These are phyloP conservation scores for Ceratobasidium sp. DNA, from an alignment of 1,284 basidiomycete genomes.

Conservation along the genomic window DNA sequence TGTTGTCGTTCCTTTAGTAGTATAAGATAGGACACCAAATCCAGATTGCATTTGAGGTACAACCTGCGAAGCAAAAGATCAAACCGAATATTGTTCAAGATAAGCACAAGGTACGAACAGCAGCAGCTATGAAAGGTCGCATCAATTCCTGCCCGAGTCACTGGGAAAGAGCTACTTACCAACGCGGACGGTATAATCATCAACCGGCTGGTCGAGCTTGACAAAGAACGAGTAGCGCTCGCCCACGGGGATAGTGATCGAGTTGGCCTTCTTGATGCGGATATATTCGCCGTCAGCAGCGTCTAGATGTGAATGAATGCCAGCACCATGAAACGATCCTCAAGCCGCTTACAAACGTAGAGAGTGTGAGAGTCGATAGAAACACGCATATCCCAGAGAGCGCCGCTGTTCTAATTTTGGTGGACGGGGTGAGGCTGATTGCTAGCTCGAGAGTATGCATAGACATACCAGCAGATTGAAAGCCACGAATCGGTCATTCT, in stretches of 20 bases:
- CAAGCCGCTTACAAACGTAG: constrained; percentile 27
- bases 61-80: constrained; percentile 9
- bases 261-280: constrained; percentile 30
- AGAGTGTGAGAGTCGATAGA: constrained; percentile 32
- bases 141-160: no score
- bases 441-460: not conserved
- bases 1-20: not conserved
- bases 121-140: constrained; percentile 3
- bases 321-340: not conserved
- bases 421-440: no score
- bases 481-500: constrained; percentile 11
- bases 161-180: not conserved
- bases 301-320: not conserved
- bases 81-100: not conserved
- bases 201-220: constrained; percentile 16
- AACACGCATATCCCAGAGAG: constrained; percentile 27
- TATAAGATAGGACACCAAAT: not conserved
- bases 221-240: constrained; percentile 32
- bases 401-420: constrained; percentile 13
- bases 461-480: constrained; percentile 37
- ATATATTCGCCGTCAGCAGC: constrained; percentile 28
- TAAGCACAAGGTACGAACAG: not conserved
- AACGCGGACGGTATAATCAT: constrained; percentile 31
- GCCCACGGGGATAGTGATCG: constrained; percentile 28
- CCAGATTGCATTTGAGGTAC: constrained; percentile 30